Evolutionary conservation across 495 filamentous ascomycete genomes (phyloP), one percentile per base, ranked within the genome.

Genomic region (Aspergillus egyptiacus): DNA sequence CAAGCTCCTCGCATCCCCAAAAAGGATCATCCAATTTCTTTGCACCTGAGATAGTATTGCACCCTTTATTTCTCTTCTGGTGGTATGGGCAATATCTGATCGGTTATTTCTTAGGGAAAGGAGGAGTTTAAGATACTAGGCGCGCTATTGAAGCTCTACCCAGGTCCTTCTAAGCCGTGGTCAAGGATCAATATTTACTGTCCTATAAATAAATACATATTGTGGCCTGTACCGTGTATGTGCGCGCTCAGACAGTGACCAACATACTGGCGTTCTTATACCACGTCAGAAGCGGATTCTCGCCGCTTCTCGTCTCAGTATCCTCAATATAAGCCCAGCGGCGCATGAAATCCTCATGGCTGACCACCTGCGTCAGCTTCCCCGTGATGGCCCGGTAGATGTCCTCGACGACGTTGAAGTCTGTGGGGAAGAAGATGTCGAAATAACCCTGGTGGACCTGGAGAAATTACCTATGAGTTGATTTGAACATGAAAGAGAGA

Each of bases 381-480:
- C 90, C 90, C 0, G 93, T 98, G 46, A 96, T 74, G 23, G 89
- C 90, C 41, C 85, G 80, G 68, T 98, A 98, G 51, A 96, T 79
- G 56, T 86, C 82, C 63, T 96, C 87, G 63, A 91, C 78, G 31
- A 90, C 82, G 27, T 78, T 74, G 66, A 97, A 99, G 62, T 99
- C 83, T 10, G 91, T 97, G 0, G 93, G 93, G 69, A 99, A 99
- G 59, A 99, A 81, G 64, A 99, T 96, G 65, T 97, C 94, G 57
- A 99, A 99, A 67, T 95, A 95, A 10, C 93, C 94, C 71, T 99
- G 94, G 55, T 95, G 89, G 14, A 96, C 89, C 89, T 94, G 54
- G 13, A n/a, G n/a, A n/a, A n/a, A n/a, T n/a, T n/a, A 41, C 58
- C 30, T 66, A 56, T 42, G 11, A 48, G 30, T 9, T 17, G 14